Base-by-base conservation (phyloP, 192 early-diverging fungal genomes). In the Phlyctochytrium arcticum region DNA sequence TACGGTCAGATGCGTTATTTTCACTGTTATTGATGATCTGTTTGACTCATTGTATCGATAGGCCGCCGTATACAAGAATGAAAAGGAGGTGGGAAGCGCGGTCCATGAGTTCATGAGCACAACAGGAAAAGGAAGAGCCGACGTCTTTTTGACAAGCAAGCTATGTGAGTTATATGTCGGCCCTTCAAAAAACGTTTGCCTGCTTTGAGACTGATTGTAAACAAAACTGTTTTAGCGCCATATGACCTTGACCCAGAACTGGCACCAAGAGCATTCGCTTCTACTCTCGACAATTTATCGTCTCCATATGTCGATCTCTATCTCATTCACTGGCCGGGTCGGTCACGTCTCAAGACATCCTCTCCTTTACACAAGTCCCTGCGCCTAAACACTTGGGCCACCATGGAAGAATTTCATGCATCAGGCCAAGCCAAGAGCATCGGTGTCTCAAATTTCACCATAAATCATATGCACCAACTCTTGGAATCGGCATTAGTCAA, bases 391-490 rank as follows among this genome's bases (percentile, higher is more conserved):
- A 73, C 68, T 10, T 79, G 73, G 73, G 48, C 42, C 1, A 73
- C 77, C 6, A 61, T 79, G 23, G 67, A 76, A 54, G 36, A 50
- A 19, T 57, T 71, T 26, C 23, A 56, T 36, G 68, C 60, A 17
- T 68, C 71, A 30, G 72, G 77, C 0, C 60, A 78, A 57, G 81
- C 76, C 58, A 72, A 78, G 36, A 72, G 69, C 32, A 90, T 91
- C 57, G 90, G 90, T 9, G 85, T 91, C 1, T 80, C 76, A 32
- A 91, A 91, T 50, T 89, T 82, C 71, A 68, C 75, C 10, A 75
- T 74, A 19, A 47, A 57, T 1, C 81, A 88, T 46, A 60, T 91
- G 21, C 65, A 34, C 19, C 36, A 27, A 46, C 17, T 15, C 19
- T 12, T 10, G 1, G 48, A n/a, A n/a, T n/a, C n/a, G n/a, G n/a